A percentile compares a stretch with the other conserved stretches of the same genome.
Conservation (phyloP, 164 flowering plant genomes). For the Liriodendron chinense region DNA sequence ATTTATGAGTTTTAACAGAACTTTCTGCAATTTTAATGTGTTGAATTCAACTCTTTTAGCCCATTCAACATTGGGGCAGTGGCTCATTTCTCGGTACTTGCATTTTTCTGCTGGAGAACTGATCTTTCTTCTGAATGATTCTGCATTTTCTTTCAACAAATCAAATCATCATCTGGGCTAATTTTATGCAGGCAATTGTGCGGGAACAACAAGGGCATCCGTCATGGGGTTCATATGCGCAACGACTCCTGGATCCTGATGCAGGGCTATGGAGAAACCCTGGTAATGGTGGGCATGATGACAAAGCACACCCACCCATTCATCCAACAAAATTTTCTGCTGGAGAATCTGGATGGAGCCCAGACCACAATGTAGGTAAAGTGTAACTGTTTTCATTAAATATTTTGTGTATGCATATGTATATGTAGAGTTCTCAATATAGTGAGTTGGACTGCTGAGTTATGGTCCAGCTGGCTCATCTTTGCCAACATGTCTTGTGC, state of each 20-base stretch:
- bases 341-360: slow-evolving; percentile 89
- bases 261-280: slow-evolving; percentile 91
- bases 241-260: slow-evolving; percentile 68
- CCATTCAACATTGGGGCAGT: neutral
- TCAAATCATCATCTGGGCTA: neutral
- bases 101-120: too few relatives aligned
- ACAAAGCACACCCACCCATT: slow-evolving; percentile 99
- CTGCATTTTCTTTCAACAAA: neutral
- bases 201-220: slow-evolving; percentile 88
- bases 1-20: neutral
- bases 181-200: slow-evolving; percentile 61
- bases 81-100: neutral
- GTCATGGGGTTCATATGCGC: slow-evolving; percentile 90
- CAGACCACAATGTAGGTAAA: slow-evolving; percentile 72
- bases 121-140: neutral
- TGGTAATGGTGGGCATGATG: slow-evolving; percentile 89
- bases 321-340: slow-evolving; percentile 94
- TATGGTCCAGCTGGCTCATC: too few relatives aligned
- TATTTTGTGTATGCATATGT: neutral
- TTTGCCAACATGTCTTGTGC: neutral
- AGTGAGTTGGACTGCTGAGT: neutral
- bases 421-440: neutral
- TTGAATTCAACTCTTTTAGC: neutral
- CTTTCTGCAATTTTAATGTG: neutral
- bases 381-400: neutral